Conservation (phyloP, 352 stramenopile species). For the Globisporangium sylvaticum region DNA sequence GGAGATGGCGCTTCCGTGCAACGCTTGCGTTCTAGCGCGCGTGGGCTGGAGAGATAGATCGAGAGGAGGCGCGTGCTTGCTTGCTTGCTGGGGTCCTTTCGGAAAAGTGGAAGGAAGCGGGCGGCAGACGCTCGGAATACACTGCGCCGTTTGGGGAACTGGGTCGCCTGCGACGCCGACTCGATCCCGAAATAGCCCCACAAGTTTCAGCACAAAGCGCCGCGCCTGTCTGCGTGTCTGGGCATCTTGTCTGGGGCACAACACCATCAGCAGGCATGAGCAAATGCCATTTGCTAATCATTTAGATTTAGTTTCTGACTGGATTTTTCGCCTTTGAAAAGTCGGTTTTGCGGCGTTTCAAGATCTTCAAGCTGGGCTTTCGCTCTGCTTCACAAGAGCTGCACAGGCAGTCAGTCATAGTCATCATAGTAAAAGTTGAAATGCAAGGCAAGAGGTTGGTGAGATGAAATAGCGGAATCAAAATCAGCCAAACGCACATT, state of each 20-base stretch:
- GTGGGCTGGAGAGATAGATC: background rate
- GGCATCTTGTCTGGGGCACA: background rate
- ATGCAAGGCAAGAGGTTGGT: too few species aligned
- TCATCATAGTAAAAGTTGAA: background rate
- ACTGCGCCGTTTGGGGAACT: background rate
- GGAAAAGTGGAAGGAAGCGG: conserved; percentile 2
- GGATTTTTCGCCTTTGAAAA: background rate
- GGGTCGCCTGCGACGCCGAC: background rate
- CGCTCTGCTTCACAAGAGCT: background rate
- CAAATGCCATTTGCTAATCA: too few species aligned
- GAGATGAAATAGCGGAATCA: background rate
- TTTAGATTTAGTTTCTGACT: background rate
- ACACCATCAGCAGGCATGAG: background rate
- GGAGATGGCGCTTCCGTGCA: background rate
- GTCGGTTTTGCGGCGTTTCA: conserved; percentile 2
- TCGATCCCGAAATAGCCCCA: background rate
- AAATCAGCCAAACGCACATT: background rate
- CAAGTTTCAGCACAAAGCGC: conserved; percentile 6
- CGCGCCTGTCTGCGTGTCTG: background rate
- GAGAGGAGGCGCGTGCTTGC: background rate
- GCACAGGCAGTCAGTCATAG: background rate
- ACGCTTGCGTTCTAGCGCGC: too few species aligned
- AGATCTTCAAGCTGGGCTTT: background rate
- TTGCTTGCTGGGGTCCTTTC: background rate
- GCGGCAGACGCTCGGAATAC: background rate